These are phyloP conservation scores for Serendipita sp. DNA, from an alignment of 768 basidiomycete genomes.

Conservation along the genomic window DNA sequence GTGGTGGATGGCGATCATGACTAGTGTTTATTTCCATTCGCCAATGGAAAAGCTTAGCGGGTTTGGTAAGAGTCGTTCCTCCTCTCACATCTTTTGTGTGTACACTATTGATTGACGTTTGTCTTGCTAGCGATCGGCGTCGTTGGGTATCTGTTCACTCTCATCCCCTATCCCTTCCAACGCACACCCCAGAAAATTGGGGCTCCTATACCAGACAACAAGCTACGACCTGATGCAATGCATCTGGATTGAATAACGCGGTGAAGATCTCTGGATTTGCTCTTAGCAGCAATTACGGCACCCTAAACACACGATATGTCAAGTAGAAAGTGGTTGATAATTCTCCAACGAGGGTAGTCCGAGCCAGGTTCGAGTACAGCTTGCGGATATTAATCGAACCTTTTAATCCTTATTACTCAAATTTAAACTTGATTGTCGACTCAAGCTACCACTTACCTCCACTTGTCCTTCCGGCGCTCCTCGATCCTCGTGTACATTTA, in stretches of 20 bases:
- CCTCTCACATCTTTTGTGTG: constrained; percentile 23
- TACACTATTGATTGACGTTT: constrained; percentile 18
- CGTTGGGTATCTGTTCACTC: neutral
- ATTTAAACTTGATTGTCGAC: too few species aligned
- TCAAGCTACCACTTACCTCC: too few species aligned
- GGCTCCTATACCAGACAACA: neutral
- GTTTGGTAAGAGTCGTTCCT: constrained; percentile 38
- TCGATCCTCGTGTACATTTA: too few species aligned
- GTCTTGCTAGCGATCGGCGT: constrained; percentile 12
- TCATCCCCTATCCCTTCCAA: neutral
- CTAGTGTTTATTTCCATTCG: constrained; percentile 81
- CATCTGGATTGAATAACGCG: neutral
- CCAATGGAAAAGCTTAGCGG: constrained; percentile 80
- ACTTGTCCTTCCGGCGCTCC: too few species aligned
- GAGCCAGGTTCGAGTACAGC: too few species aligned
- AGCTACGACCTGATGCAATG: constrained; percentile 1
- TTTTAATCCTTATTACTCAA: too few species aligned
- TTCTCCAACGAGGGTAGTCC: too few species aligned
- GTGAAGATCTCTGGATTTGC: too few species aligned
- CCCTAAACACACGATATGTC: too few species aligned
- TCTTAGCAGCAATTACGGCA: too few species aligned
- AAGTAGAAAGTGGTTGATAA: too few species aligned
- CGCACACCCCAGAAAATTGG: neutral
- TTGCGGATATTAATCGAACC: too few species aligned
- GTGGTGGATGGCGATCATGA: constrained; percentile 62